Percentiles rank a stretch among this genome's conserved stretches.
These are phyloP conservation scores for Tricholoma saponaceum DNA, from an alignment of 768 basidiomycete species.

Conservation along the genomic window DNA sequence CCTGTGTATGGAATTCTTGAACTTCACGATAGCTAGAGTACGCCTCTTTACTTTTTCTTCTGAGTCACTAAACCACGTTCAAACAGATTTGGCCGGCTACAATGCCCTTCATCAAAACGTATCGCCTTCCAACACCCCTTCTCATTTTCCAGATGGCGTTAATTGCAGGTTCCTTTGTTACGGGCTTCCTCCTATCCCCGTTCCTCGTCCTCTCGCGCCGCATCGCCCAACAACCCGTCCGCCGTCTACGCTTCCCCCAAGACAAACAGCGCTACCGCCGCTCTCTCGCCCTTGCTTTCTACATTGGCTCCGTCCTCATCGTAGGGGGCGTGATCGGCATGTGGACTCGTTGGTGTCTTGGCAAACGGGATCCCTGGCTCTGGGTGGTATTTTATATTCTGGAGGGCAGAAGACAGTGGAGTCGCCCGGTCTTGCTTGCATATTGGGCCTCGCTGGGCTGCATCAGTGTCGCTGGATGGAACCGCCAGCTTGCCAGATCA, in stretches of 20 bases:
- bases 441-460: constrained; percentile 84
- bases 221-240: constrained; percentile 82
- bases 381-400: constrained; percentile 80
- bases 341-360: constrained; percentile 90
- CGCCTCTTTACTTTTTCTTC: constrained; percentile 20
- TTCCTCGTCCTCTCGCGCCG: constrained; percentile 88
- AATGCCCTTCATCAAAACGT: constrained; percentile 85
- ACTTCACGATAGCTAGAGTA: constrained; percentile 80
- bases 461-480: constrained; percentile 94
- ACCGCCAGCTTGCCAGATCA: constrained; percentile 78
- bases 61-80: not conserved
- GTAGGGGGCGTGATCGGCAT: constrained; percentile 81
- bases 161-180: constrained; percentile 86
- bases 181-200: constrained; percentile 94
- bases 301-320: constrained; percentile 69
- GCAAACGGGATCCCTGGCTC: constrained; percentile 79
- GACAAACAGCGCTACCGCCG: constrained; percentile 82
- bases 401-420: constrained; percentile 75
- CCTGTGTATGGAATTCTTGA: constrained; percentile 80
- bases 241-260: constrained; percentile 76
- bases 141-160: constrained; percentile 90
- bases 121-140: constrained; percentile 88
- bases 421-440: constrained; percentile 65
- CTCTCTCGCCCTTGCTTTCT: constrained; percentile 82
- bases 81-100: constrained; percentile 73